Evolutionary conservation across 306 rosid species (phyloP).

Genomic region (Cajanus cajan): DNA sequence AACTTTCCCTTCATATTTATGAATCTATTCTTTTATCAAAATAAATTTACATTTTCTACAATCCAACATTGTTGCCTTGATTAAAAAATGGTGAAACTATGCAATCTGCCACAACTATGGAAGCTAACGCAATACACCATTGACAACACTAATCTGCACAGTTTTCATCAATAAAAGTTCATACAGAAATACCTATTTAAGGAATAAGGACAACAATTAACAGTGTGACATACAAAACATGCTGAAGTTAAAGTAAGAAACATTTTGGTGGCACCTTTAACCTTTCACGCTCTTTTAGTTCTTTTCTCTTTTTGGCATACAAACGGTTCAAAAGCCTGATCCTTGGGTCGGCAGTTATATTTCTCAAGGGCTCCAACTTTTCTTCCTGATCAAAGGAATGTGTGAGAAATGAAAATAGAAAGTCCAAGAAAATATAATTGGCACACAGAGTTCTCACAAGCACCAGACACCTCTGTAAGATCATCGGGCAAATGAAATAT

Average conservation of each 20-base stretch:
- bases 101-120: neutral
- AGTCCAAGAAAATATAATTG: conserved; percentile 33
- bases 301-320: conserved; percentile 97
- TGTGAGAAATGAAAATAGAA: conserved; percentile 43
- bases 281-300: conserved; percentile 81
- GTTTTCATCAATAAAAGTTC: conserved; percentile 42
- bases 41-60: neutral
- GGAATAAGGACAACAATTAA: conserved; percentile 7
- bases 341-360: conserved; percentile 92
- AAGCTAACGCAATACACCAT: neutral
- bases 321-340: conserved; percentile 92
- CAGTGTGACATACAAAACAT: neutral
- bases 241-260: conserved; percentile 35
- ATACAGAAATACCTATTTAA: conserved; percentile 5
- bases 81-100: neutral
- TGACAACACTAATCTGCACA: conserved; percentile 39
- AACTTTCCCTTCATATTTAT: neutral
- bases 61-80: neutral
- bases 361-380: conserved; percentile 88
- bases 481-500: conserved; percentile 99
- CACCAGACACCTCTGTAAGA: conserved; percentile 92
- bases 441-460: conserved; percentile 47
- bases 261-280: conserved; percentile 69
- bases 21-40: neutral
- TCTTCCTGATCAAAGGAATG: conserved; percentile 72